phyloP scores from a whole-genome alignment of 2,329 filamentous ascomycete species.

The Aspergillus sp. region DNA sequence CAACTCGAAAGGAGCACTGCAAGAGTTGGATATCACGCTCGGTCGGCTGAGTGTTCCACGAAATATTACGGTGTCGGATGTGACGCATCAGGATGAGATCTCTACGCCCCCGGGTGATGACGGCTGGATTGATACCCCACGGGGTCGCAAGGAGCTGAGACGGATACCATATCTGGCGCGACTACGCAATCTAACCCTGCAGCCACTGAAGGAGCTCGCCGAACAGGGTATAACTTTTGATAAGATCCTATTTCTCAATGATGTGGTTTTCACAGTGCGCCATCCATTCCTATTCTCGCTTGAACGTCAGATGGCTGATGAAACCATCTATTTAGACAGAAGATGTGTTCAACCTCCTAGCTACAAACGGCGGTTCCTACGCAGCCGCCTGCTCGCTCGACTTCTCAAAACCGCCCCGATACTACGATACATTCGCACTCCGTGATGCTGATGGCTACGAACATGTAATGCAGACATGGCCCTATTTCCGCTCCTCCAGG shows the following conservation, averaged over 20 bases:
- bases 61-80: slow-evolving; percentile 56
- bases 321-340: slow-evolving; percentile 32
- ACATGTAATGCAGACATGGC: slow-evolving; percentile 17
- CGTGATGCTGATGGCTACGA: slow-evolving; percentile 64
- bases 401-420: slow-evolving; percentile 64
- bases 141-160: slow-evolving; percentile 55
- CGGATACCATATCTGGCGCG: slow-evolving; percentile 67
- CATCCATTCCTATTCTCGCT: neutral
- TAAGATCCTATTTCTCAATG: slow-evolving; percentile 58
- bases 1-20: slow-evolving; percentile 61
- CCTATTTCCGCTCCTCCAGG: slow-evolving; percentile 15
- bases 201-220: slow-evolving; percentile 54
- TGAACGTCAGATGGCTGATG: too few relatives aligned
- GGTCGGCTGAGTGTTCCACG: slow-evolving; percentile 52
- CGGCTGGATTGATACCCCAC: slow-evolving; percentile 64
- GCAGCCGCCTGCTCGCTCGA: slow-evolving; percentile 70
- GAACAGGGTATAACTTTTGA: slow-evolving; percentile 54
- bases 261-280: slow-evolving; percentile 43
- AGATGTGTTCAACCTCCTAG: slow-evolving; percentile 57
- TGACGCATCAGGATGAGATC: slow-evolving; percentile 59
- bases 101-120: slow-evolving; percentile 41
- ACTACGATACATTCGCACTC: slow-evolving; percentile 72
- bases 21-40: slow-evolving; percentile 55
- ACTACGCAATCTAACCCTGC: slow-evolving; percentile 62
- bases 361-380: slow-evolving; percentile 59